Base-by-base conservation (phyloP, 202 grass and related monocot species). In the Hordeum pubiflorum region DNA sequence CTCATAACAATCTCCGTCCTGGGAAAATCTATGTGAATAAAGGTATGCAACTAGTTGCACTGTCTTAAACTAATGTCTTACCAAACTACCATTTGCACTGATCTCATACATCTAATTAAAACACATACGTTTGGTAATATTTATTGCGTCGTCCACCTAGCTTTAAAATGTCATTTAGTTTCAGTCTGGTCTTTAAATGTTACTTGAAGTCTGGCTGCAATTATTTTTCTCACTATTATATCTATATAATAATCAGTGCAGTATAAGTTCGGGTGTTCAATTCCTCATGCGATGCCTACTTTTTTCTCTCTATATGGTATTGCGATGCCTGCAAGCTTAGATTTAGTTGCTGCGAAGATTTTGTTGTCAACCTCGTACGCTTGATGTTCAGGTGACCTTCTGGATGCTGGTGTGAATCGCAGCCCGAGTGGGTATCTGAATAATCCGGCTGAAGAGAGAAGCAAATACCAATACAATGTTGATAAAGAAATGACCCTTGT, bases 381-480 rank as follows among this genome's bases (percentile, higher is more conserved):
- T 74, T 86, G 58, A 78, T 93, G 87, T 91, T 85, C 90, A 98
- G 96, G 96, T 55, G 90, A 95, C 15, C 82, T 98, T 39, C 17
- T 91, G 75, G 89, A 95, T 89, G 90, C 96, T 56, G 85, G 96
- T 78, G 87, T 93, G 72, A 99, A 99, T 93, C 90, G 96, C 56
- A 99, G 96, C 83, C 96, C 96, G 11, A 99, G 96, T 63, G 90
- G 90, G 38, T 91, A 99, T 69, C 77, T 99, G 57, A 99, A 99
- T 78, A 99, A 99, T 60, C 96, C 92, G 27, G 55, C 90, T 52
- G 74, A 88, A 11, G 96, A 96, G 69, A 88, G 83, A 81, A 87
- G 69, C 48, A 84, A 96, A 64, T 93, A 93, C 70, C 26, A 74
- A 34, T 91, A 93, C 61, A 85, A 96, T 76, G 92, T 99, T 81